These are phyloP conservation scores for Oemleria cerasiformis DNA, from an alignment of 306 rosid species.

Conservation along the genomic window DNA sequence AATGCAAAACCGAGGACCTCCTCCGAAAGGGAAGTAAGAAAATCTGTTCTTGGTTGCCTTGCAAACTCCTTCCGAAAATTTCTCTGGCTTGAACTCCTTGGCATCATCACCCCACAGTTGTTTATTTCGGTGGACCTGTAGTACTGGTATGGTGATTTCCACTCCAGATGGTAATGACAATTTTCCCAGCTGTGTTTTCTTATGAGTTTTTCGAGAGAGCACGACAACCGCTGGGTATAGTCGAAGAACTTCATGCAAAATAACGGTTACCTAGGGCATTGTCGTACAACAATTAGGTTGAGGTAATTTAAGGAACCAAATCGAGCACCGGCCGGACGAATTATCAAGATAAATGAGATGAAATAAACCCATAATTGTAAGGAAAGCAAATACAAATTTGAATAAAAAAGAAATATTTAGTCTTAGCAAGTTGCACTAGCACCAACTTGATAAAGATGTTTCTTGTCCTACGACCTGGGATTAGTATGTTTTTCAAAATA, in stretches of 20 bases:
- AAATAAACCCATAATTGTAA: too few relatives aligned
- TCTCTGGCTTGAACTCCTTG: constrained; percentile 52
- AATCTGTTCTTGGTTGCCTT: constrained; percentile 44
- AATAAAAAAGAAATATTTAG: too few relatives aligned
- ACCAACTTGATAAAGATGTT: too few relatives aligned
- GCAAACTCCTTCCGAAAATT: constrained; percentile 47
- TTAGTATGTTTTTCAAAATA: too few relatives aligned
- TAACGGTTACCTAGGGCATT: constrained; percentile 43
- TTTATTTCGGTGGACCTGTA: constrained; percentile 36
- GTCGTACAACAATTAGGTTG: too few relatives aligned
- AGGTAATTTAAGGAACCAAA: too few relatives aligned
- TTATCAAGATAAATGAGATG: too few relatives aligned
- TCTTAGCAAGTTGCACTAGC: too few relatives aligned
- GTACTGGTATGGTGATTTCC: constrained; percentile 19
- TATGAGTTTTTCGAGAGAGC: background rate
- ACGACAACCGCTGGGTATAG: constrained; percentile 34
- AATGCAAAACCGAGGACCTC: constrained; percentile 63
- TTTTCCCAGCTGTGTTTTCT: constrained; percentile 40
- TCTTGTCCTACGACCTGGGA: too few relatives aligned
- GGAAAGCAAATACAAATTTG: too few relatives aligned
- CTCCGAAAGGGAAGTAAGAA: constrained; percentile 52
- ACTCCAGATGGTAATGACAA: constrained; percentile 48
- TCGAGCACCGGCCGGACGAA: too few relatives aligned
- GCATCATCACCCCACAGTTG: constrained; percentile 62
- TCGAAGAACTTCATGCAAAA: constrained; percentile 50